Evolutionary conservation across 148 eudicot species (phyloP), one percentile per base, ranked within the genome.

Genomic region (Fallopia convolvulus): DNA sequence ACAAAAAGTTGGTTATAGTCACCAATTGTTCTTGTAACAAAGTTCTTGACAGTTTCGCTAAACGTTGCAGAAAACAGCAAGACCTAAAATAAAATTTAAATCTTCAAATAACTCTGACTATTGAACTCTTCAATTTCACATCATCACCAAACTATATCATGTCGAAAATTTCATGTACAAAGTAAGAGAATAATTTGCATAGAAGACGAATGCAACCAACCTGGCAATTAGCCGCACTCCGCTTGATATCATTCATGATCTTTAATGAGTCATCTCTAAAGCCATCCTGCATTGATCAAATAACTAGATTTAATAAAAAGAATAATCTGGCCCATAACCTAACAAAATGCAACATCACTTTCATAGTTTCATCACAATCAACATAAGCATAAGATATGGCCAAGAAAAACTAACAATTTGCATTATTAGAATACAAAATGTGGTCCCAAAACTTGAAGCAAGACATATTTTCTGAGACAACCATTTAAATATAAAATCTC

Each of bases 21-120:
- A 23, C 77, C 78, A 74, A 90, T 90, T 79, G 90, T 86, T 81
- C 83, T 88, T 26, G 88, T 74, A 4, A 87, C 90, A 81, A 93
- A 93, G 47, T 80, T 74, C 81, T 79, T 88, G 78, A 91, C 98
- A 61, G 63, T 77, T 0, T 91, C 92, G 83, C 85, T 85, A 61
- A 93, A 93, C 11, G 98, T 93, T 50, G 98, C 98, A 40, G 98
- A 93, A 82, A 93, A 93, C n/a, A 93, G 79, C 76, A 93, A 89
- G 76, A 94, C 98, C 98, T 94, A 85, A 11, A 26, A 26, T n/a
- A 26, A 58, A 23, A n/a, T 2, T 61, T 8, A 9, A 8, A 61
- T 8, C 68, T 55, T 55, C n/a, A 20, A 9, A 55, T n/a, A 23
- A 61, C 10, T 3, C 13, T 61, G 68, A 23, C 26, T 23, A 58